Conservation (phyloP, 1,284 basidiomycete species). For the Singerocomus inundabilis region DNA sequence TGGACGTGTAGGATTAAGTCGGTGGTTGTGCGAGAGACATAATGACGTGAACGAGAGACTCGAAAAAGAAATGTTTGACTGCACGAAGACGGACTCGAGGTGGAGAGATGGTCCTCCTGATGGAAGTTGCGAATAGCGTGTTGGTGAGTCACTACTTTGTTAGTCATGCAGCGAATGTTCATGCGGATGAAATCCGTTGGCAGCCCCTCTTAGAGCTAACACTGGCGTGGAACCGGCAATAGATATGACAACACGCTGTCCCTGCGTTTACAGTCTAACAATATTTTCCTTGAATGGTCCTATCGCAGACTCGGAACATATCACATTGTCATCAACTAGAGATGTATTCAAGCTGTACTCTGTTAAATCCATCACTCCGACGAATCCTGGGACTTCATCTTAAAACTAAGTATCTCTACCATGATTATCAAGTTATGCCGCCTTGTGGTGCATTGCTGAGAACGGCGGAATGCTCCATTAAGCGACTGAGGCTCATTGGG, state of each 20-base stretch:
- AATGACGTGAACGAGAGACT: slow-evolving; percentile 88
- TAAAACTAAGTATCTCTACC: background rate
- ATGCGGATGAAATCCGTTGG: background rate
- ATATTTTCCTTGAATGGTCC: background rate
- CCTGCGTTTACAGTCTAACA: background rate
- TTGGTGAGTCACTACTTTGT: slow-evolving; percentile 11
- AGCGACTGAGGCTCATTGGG: background rate
- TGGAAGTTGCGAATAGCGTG: slow-evolving; percentile 76
- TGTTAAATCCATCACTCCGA: background rate
- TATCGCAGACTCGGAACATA: slow-evolving; percentile 1
- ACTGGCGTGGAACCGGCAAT: background rate
- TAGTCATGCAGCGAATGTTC: background rate
- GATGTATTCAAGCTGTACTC: background rate
- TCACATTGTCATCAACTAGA: background rate
- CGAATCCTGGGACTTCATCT: background rate
- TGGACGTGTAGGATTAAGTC: slow-evolving; percentile 64
- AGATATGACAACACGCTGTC: background rate
- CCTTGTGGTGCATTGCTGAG: background rate
- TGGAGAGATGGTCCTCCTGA: slow-evolving; percentile 91
- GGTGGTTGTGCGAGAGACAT: slow-evolving; percentile 89
- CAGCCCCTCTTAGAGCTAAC: background rate
- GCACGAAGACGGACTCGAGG: slow-evolving; percentile 73
- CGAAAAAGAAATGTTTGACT: slow-evolving; percentile 83
- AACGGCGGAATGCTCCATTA: background rate
- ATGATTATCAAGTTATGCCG: background rate